A percentile compares a stretch with the other conserved stretches of the same genome.
phyloP scores from a whole-genome alignment of 2,329 filamentous ascomycete species.

The Diaporthe citri region DNA sequence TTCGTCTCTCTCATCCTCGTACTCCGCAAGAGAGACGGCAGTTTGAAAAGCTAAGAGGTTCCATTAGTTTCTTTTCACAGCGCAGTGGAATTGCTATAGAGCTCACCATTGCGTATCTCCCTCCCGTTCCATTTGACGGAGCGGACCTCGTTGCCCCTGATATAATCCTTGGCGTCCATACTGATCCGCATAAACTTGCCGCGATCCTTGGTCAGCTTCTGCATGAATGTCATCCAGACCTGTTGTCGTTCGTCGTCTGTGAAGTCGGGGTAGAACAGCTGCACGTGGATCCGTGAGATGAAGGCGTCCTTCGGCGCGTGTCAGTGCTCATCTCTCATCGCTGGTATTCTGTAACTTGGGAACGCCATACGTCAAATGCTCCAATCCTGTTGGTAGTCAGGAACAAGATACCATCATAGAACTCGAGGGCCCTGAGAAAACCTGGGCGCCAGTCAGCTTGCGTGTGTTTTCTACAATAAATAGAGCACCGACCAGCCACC shows the following conservation, averaged over 20 bases:
- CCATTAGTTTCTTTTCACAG: fast-evolving
- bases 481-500: constrained; percentile 44
- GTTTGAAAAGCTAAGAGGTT: constrained; percentile 21
- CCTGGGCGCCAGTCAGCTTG: constrained; percentile 32
- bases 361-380: constrained; percentile 42
- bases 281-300: constrained; percentile 48
- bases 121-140: constrained; percentile 39
- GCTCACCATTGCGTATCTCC: constrained; percentile 23
- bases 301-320: constrained; percentile 44
- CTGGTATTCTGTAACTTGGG: too few species aligned
- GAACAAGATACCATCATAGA: constrained; percentile 50
- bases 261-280: constrained; percentile 47
- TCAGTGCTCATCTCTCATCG: background rate
- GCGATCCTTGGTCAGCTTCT: constrained; percentile 46
- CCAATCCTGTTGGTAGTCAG: constrained; percentile 49
- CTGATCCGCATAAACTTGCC: constrained; percentile 44
- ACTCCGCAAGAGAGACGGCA: constrained; percentile 25
- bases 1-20: constrained; percentile 37
- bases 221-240: constrained; percentile 48
- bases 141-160: constrained; percentile 40
- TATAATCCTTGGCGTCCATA: constrained; percentile 42
- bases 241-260: constrained; percentile 44
- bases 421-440: constrained; percentile 49
- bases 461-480: background rate
- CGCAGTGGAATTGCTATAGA: background rate